phyloP scores from a whole-genome alignment of 352 stramenopile species.

The Elongisporangium prolatum region DNA sequence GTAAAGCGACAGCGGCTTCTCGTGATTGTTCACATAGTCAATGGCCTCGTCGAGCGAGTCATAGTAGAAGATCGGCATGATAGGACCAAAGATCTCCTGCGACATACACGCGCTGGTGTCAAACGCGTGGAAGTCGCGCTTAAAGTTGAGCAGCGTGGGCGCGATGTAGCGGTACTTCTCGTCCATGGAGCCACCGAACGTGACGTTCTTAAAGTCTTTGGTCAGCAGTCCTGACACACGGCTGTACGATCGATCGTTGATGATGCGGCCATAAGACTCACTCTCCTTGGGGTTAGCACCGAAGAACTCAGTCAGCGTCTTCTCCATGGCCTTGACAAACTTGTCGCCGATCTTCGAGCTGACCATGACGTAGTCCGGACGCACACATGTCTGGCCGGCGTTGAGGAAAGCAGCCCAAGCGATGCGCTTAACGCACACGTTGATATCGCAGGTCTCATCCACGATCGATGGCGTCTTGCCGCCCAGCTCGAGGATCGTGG shows the following conservation, averaged over 20 bases:
- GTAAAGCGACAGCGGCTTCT: conserved; percentile 88
- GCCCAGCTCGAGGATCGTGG: conserved; percentile 91
- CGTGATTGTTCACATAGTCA: conserved; percentile 30
- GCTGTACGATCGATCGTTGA: conserved; percentile 54
- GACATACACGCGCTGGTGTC: conserved; percentile 63
- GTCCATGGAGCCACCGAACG: conserved; percentile 56
- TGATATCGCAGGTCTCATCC: conserved; percentile 55
- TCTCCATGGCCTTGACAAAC: conserved; percentile 41
- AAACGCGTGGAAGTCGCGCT: conserved; percentile 50
- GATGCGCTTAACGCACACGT: conserved; percentile 70
- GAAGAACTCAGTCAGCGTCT: conserved; percentile 45
- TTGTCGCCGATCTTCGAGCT: conserved; percentile 59
- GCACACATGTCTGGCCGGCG: conserved; percentile 91
- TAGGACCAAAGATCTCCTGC: conserved; percentile 95
- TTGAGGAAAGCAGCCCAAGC: conserved; percentile 88
- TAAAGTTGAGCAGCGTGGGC: conserved; percentile 89
- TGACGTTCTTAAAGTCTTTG: conserved; percentile 45
- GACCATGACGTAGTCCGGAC: conserved; percentile 93
- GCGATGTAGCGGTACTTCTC: conserved; percentile 70
- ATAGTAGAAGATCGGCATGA: conserved; percentile 91
- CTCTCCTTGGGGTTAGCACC: conserved; percentile 43
- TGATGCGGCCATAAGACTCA: conserved; percentile 52
- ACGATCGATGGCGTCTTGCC: conserved; percentile 90
- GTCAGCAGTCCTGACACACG: conserved; percentile 55
- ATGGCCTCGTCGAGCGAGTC: conserved; percentile 32